Conservation (phyloP, 352 stramenopile genomes). For the Phytophthora citrophthora region DNA sequence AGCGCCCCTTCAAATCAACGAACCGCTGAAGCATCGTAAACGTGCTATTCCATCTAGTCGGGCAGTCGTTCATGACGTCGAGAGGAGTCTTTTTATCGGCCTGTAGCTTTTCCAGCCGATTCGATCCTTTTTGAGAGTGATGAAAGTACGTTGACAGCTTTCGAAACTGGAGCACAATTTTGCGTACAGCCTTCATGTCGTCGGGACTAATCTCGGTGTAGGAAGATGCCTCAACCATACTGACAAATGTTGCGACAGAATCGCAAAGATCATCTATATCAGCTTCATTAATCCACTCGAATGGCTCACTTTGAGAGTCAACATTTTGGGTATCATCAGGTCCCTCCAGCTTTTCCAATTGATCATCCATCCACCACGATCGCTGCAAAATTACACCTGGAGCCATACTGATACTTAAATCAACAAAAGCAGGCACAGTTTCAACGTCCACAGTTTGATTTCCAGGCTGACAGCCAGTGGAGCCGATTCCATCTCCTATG, state of each 20-base stretch:
- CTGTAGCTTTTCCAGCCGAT: constrained; percentile 6
- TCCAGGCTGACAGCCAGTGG: not conserved
- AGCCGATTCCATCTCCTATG: too few species aligned
- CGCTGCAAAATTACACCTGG: not conserved
- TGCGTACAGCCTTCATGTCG: not conserved
- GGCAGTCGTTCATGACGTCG: not conserved
- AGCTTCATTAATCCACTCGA: not conserved
- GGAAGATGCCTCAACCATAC: not conserved
- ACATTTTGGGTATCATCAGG: not conserved
- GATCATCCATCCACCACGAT: not conserved
- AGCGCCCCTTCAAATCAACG: not conserved
- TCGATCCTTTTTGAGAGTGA: not conserved
- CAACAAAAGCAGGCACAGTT: not conserved
- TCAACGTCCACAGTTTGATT: not conserved
- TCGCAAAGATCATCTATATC: not conserved
- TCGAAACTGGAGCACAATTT: not conserved
- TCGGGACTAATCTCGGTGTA: not conserved
- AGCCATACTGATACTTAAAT: not conserved
- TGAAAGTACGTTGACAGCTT: not conserved
- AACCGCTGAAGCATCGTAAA: constrained; percentile 9
- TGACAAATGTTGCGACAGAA: not conserved
- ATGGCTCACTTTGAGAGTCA: not conserved
- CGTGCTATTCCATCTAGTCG: constrained; percentile 3
- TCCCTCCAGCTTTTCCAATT: not conserved
- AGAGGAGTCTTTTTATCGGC: not conserved